These are phyloP conservation scores for Erythrophleum ivorense DNA, from an alignment of 331 rosid genomes.

Conservation along the genomic window DNA sequence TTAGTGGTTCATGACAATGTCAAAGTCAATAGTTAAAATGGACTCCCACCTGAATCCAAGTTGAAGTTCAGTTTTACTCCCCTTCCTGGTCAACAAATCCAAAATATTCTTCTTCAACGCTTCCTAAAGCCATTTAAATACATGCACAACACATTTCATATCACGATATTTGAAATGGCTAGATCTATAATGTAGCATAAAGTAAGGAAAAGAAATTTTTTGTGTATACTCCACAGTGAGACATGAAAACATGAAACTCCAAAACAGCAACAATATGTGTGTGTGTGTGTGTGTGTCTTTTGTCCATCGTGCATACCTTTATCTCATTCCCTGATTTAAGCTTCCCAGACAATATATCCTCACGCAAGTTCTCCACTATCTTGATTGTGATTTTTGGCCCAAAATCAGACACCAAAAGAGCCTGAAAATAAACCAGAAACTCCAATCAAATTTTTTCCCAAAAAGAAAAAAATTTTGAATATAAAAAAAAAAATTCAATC, in stretches of 20 bases:
- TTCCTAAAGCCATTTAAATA: constrained; percentile 62
- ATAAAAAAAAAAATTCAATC: background rate
- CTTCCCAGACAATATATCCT: constrained; percentile 81
- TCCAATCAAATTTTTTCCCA: background rate
- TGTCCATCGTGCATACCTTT: constrained; percentile 44
- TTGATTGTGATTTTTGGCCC: constrained; percentile 82
- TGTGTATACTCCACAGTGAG: constrained; percentile 21
- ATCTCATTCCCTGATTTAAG: constrained; percentile 77
- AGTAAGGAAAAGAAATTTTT: background rate
- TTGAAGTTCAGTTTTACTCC: constrained; percentile 89
- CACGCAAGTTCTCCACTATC: constrained; percentile 84
- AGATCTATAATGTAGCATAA: background rate
- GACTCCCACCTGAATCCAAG: constrained; percentile 79
- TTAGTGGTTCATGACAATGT: background rate
- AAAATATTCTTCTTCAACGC: constrained; percentile 84
- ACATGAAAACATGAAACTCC: constrained; percentile 13
- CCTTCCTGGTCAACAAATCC: constrained; percentile 71
- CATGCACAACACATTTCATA: constrained; percentile 37
- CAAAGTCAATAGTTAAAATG: constrained; percentile 24
- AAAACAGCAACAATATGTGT: background rate
- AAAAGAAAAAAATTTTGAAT: background rate
- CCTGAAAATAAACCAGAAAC: constrained; percentile 51
- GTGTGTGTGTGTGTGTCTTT: too few relatives aligned
- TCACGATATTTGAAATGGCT: constrained; percentile 35
- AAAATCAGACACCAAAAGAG: constrained; percentile 82